Evolutionary conservation across 257 asterid genomes (phyloP).

Genomic region (Verbena officinalis): DNA sequence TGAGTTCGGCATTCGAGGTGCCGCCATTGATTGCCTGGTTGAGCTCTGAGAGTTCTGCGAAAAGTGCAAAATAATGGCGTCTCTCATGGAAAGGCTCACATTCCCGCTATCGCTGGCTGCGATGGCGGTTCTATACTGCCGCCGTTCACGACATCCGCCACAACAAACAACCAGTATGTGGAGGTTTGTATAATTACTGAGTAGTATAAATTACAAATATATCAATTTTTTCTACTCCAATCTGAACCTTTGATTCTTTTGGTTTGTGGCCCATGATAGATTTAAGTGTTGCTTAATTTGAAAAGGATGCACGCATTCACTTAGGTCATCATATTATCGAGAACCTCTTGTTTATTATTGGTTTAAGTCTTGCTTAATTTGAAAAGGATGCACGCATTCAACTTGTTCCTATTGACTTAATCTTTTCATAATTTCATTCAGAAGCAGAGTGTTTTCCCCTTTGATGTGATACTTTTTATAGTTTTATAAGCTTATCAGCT

Average conservation of each 20-base stretch:
- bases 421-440: slow-evolving; percentile 7
- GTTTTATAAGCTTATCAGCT: slow-evolving; percentile 21
- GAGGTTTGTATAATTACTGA: too few relatives aligned
- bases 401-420: slow-evolving; percentile 20
- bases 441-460: slow-evolving; percentile 4
- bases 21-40: too few relatives aligned
- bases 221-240: too few relatives aligned
- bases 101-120: too few relatives aligned
- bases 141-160: too few relatives aligned
- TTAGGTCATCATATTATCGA: slow-evolving; percentile 63
- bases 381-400: slow-evolving; percentile 22
- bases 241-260: slow-evolving; percentile 81
- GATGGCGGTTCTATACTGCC: too few relatives aligned
- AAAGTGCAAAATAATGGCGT: too few relatives aligned
- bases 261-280: slow-evolving; percentile 64
- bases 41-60: too few relatives aligned
- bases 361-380: slow-evolving; percentile 37
- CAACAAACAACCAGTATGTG: too few relatives aligned
- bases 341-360: slow-evolving; percentile 43
- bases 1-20: too few relatives aligned
- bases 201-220: too few relatives aligned
- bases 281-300: slow-evolving; percentile 70
- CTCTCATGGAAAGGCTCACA: too few relatives aligned
- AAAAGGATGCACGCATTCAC: slow-evolving; percentile 90
- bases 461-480: background rate